Evolutionary conservation across 2,329 filamentous ascomycete genomes (phyloP), one percentile per base, ranked within the genome.

Genomic region (Trichophyton rubrum): DNA sequence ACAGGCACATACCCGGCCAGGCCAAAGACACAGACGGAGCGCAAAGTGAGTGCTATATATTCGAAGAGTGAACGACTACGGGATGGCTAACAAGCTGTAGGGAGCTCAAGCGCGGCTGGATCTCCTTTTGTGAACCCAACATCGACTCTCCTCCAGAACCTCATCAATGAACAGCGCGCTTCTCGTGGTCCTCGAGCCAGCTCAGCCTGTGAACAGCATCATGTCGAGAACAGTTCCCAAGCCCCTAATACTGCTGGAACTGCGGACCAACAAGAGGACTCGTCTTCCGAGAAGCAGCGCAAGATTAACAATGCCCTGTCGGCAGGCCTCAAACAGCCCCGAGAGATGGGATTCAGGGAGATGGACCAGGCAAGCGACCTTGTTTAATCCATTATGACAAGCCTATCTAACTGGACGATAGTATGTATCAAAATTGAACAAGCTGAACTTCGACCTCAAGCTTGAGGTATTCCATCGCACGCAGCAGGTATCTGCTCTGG

Each of bases 401-500:
- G 27, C 17, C 13, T 20, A 13, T 53, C 56, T 61, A 45, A 63
- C 60, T 33, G 15, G 17, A 4, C 11, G 56, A 9, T 22, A 76
- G 74, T 75, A 76, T 62, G 70, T 76, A 49, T 75, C 73, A 1
- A 75, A 74, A 63, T 70, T 75, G 58, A 76, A 72, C 58, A 76
- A 75, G 61, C 67, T 74, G 22, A 76, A 75, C 33, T 76, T 76
- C 59, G 74, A 76, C 62, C 61, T 76, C 61, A 76, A 76, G 64
- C 68, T 76, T 13, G 73, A 75, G 41, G 70, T 76, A 1, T 74
- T 73, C 53, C 72, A 75, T 59, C 71, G 73, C 27, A 66, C 68
- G 1, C 71, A 75, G 60, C 73, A 76, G 47, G 67, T 74, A 59
- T 60, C 65, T 8, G 59, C 62, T 0, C 43, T 75, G 56, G 72